Evolutionary conservation across 352 stramenopile genomes (phyloP).

Genomic region (Saprolegnia diclina): DNA sequence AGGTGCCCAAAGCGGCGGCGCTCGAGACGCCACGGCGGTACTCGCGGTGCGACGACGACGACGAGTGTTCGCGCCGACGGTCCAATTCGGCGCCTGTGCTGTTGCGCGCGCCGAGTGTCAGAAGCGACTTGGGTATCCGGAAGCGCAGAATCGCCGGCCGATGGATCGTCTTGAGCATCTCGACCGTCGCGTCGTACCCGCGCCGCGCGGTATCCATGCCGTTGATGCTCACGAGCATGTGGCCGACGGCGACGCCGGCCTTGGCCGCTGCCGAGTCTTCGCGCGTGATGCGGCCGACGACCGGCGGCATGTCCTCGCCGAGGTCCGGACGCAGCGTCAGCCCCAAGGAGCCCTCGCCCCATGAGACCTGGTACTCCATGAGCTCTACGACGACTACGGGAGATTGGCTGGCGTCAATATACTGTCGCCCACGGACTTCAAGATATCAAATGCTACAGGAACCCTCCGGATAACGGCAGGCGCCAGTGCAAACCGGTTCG

Average conservation of each 20-base stretch:
- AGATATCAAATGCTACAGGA: conserved; percentile 17
- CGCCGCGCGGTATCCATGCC: conserved; percentile 78
- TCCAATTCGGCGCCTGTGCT: conserved; percentile 4
- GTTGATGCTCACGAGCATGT: conserved; percentile 88
- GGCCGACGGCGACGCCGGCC: conserved; percentile 70
- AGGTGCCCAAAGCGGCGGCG: conserved; percentile 3
- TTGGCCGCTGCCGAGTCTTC: conserved; percentile 72
- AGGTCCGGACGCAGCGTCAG: conserved; percentile 78
- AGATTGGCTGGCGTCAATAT: conserved; percentile 9
- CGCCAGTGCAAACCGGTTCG: too few relatives aligned
- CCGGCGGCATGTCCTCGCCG: conserved; percentile 81
- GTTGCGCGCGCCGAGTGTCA: neutral
- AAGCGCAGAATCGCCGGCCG: conserved; percentile 77
- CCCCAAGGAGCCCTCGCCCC: conserved; percentile 72
- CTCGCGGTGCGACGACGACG: conserved; percentile 7
- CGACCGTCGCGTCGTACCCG: conserved; percentile 76
- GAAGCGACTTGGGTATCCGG: conserved; percentile 45
- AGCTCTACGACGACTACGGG: neutral
- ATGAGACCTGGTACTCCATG: conserved; percentile 86
- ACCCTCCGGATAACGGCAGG: conserved; percentile 1
- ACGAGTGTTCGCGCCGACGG: conserved; percentile 6
- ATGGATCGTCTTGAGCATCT: conserved; percentile 77
- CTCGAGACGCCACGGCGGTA: neutral
- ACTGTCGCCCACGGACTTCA: neutral
- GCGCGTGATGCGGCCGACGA: conserved; percentile 83